Evolutionary conservation across 345 rosid genomes (phyloP), one percentile per base, ranked within the genome.

Genomic region (Pistacia vera): DNA sequence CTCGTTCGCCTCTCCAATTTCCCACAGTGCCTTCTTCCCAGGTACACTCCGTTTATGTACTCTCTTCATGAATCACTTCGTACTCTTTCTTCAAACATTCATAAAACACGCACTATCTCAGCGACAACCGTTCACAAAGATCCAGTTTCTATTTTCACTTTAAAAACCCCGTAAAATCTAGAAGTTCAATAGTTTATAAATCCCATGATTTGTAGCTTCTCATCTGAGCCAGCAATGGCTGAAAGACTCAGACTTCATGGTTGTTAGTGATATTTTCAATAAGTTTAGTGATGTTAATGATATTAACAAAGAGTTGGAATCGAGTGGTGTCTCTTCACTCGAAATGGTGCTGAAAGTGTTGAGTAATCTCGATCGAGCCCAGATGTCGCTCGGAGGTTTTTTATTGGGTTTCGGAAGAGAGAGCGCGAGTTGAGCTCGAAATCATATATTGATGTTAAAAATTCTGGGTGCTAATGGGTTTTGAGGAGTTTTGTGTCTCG

Each of bases 401-500:
- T 70, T 25, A 85, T 70, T 92, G 93, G 93, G 90, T 87, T 68
- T 73, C 58, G 75, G 87, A 83, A 88, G 67, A 64, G 72, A 79
- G 62, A 77, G 74, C 41, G 85, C 65, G 61, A 86, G 73, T 62
- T 89, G 82, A 90, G 88, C 85, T 93, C 97, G 22, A 93, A 89
- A 72, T 77, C 76, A 16, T 91, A 80, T 83, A 93, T 82, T 79
- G 89, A 92, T 96, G 97, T 78, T 96, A 55, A 77, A 86, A 66
- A 85, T 87, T 60, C 66, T 92, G 63, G 97, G 94, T 70, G 75
- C 70, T 17, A 90, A 91, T 79, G 98, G 97, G 6, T 70, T 74
- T 85, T 63, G 86, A 86, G 66, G 95, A 91, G 73, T 93, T 96
- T 73, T 96, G 98, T n/a, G 98, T 82, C 25, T 22, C 83, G 84